Conservation (phyloP, 2,329 filamentous ascomycete genomes). For the Pleurostoma richardsiae region DNA sequence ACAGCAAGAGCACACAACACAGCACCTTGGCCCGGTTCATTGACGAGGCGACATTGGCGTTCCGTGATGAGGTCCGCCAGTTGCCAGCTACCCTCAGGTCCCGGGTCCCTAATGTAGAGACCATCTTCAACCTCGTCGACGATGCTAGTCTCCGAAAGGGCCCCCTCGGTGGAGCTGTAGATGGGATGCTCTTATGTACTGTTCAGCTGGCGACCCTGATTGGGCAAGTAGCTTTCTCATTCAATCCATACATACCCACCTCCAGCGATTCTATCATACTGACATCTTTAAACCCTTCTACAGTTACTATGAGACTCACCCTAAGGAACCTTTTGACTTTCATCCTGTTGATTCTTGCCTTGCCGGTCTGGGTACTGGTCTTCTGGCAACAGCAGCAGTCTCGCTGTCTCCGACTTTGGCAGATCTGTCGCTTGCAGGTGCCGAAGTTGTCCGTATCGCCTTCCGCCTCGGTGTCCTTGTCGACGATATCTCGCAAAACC, state of each 20-base stretch:
- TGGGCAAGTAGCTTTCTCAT: constrained; percentile 24
- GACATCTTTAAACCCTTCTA: not conserved
- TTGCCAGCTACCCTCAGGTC: constrained; percentile 19
- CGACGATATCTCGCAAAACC: constrained; percentile 30
- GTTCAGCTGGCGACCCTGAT: constrained; percentile 36
- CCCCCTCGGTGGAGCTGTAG: constrained; percentile 34
- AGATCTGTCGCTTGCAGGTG: constrained; percentile 33
- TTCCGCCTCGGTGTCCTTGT: constrained; percentile 42
- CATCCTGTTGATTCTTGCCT: constrained; percentile 20
- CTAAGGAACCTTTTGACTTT: constrained; percentile 14
- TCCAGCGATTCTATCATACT: not conserved
- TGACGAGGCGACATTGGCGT: constrained; percentile 27
- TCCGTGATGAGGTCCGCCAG: constrained; percentile 30
- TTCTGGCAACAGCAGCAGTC: constrained; percentile 35
- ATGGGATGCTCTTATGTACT: constrained; percentile 34
- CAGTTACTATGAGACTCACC: constrained; percentile 22
- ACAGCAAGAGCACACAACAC: constrained; percentile 31
- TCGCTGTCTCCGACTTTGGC: constrained; percentile 29
- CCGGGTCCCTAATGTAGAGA: constrained; percentile 29
- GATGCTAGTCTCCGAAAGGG: constrained; percentile 29
- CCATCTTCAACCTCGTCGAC: constrained; percentile 26
- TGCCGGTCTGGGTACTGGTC: constrained; percentile 36
- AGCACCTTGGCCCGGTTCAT: constrained; percentile 33
- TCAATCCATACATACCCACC: not conserved
- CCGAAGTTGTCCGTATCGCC: constrained; percentile 32